These are phyloP conservation scores for Plasmodium blacklocki DNA, from an alignment of 169 alveolate genomes.

Conservation along the genomic window DNA sequence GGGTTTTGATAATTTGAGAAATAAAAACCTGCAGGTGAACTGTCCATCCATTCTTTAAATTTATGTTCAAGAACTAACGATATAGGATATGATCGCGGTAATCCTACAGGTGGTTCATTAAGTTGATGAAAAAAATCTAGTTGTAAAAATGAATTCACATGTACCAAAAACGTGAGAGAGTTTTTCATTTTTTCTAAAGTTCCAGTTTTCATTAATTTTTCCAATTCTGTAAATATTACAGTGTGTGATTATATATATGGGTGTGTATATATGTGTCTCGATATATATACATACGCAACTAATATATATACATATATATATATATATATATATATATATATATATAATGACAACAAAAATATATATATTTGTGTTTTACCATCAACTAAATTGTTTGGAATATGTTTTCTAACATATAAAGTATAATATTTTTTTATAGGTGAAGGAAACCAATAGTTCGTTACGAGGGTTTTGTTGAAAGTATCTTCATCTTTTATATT, in stretches of 20 bases:
- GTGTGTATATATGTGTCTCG: no score
- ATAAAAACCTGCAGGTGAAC: conserved; percentile 15
- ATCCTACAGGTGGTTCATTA: conserved; percentile 40
- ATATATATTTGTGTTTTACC: conserved; percentile 4
- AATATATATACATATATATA: not conserved
- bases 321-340: not conserved
- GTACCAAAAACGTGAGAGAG: conserved; percentile 8
- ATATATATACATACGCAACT: not conserved
- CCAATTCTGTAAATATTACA: conserved; percentile 32
- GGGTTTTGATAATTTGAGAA: conserved; percentile 37
- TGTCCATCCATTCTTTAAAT: conserved; percentile 8
- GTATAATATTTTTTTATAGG: conserved; percentile 43
- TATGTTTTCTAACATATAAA: conserved; percentile 10
- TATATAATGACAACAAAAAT: not conserved
- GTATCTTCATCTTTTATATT: conserved; percentile 29
- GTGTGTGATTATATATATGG: no score
- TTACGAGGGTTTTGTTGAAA: conserved; percentile 2
- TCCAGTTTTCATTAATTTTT: conserved; percentile 8
- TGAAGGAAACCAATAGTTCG: conserved; percentile 59
- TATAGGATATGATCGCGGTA: conserved; percentile 9
- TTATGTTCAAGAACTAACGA: conserved; percentile 26
- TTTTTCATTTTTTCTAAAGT: conserved; percentile 55
- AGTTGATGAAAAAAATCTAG: conserved; percentile 48
- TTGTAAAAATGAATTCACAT: conserved; percentile 53
- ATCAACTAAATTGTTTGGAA: conserved; percentile 26